Evolutionary conservation across 805 yeast species (phyloP), one percentile per base, ranked within the genome.

Genomic region (Isabelozyma heimii): DNA sequence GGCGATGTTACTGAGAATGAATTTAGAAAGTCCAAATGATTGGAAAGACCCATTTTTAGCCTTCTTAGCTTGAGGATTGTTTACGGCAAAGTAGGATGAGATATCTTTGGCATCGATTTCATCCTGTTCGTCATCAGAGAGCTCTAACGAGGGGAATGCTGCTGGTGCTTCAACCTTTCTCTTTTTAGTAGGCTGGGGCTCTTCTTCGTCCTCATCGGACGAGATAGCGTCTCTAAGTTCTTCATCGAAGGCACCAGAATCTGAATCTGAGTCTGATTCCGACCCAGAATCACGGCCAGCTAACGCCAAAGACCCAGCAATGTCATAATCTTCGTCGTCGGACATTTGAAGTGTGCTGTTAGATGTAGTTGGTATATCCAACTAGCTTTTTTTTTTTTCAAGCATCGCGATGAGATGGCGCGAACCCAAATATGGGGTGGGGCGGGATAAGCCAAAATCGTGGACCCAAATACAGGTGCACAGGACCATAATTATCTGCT

Each of bases 41-140:
- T 90, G 89, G 73, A 92, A 92, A 24, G 95, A 81, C 37, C 97
- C 96, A 45, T 79, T 79, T 63, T 87, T 84, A 42, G 83, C 84
- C 59, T 82, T 84, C 61, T 81, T 82, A 35, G 70, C 80, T 57
- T 54, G 65, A 26, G 76, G 79, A 57, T 68, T 72, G 52, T 73
- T 67, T 52, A 50, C 52, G 10, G 66, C 62, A 48, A 78, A 78
- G 57, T 76, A 69, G 52, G 63, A 73, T 12, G 67, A 51, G 47
- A 69, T 58, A 27, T 61, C 60, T 15, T 60, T 52, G 8, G 54
- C 53, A 4, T 60, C 62, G 13, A 51, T 62, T 2, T 65, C 69
- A 26, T 66, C 75, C 39, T 71, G 75, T 14, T 60, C 71, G 45
- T 75, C 77, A 54, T 79, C 85, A 2, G 83, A 77, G 13, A 81